A percentile compares a stretch with the other conserved stretches of the same genome.
These are phyloP conservation scores for Cryptococcus depauperatus DNA, from an alignment of 1,284 basidiomycete species.

Conservation along the genomic window DNA sequence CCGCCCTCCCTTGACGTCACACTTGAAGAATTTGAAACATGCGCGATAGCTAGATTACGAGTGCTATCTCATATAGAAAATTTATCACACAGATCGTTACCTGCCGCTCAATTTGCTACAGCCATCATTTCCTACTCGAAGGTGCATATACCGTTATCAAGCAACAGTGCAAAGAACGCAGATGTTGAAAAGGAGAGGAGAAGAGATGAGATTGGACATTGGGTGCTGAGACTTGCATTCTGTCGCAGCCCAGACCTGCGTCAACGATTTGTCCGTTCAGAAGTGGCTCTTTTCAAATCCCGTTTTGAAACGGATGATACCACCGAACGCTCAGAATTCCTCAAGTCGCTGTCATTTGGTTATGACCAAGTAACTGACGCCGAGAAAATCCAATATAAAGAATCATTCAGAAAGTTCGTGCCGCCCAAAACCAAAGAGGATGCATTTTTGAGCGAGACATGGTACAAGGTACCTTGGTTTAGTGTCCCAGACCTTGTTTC, in stretches of 20 bases:
- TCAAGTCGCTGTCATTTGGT: constrained; percentile 67
- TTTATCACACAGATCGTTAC: constrained; percentile 46
- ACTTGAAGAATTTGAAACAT: constrained; percentile 91
- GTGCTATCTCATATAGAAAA: constrained; percentile 94
- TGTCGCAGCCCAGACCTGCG: constrained; percentile 92
- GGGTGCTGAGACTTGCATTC: constrained; percentile 89
- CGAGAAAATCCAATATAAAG: constrained; percentile 50
- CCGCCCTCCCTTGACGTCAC: constrained; percentile 85
- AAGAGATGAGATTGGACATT: constrained; percentile 88
- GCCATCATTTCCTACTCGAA: constrained; percentile 37
- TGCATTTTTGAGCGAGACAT: constrained; percentile 49
- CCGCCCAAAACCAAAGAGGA: constrained; percentile 30
- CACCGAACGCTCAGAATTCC: constrained; percentile 61
- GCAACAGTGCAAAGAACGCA: constrained; percentile 52
- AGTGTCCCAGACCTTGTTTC: constrained; percentile 88
- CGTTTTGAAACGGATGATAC: constrained; percentile 67
- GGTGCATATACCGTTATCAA: constrained; percentile 52
- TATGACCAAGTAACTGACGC: constrained; percentile 60
- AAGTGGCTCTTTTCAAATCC: constrained; percentile 73
- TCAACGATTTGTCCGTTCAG: constrained; percentile 80
- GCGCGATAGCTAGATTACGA: constrained; percentile 73
- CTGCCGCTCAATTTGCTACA: constrained; percentile 28
- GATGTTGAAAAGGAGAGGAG: constrained; percentile 61
- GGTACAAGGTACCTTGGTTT: constrained; percentile 62
- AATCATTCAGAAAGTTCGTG: constrained; percentile 30